Evolutionary conservation across 2,329 filamentous ascomycete genomes (phyloP).

Genomic region (Exophiala sideris): DNA sequence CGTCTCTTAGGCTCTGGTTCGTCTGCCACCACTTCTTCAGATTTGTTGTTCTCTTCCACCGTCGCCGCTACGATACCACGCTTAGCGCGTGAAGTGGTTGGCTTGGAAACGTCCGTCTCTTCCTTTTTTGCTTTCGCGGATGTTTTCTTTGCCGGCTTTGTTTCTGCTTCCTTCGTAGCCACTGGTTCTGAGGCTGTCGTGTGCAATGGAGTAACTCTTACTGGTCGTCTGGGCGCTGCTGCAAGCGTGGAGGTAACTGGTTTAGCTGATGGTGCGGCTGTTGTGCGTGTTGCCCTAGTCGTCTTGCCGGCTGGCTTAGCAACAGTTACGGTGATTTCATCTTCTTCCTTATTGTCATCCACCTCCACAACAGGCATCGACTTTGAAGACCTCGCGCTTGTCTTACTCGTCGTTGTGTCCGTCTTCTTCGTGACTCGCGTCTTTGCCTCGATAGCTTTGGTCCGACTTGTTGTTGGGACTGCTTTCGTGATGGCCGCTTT

Average conservation of each 20-base stretch:
- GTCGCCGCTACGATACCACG: slow-evolving; percentile 6
- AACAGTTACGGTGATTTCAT: slow-evolving; percentile 1
- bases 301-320: slow-evolving; percentile 3
- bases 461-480: slow-evolving; percentile 20
- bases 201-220: slow-evolving; percentile 27
- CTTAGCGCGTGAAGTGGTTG: slow-evolving; percentile 15
- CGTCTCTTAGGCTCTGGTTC: slow-evolving; percentile 17
- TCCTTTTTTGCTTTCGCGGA: slow-evolving; percentile 19
- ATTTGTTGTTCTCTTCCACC: slow-evolving; percentile 7
- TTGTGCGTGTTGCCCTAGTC: slow-evolving; percentile 8
- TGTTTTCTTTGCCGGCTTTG: slow-evolving; percentile 15
- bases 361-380: background rate
- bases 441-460: slow-evolving; percentile 25
- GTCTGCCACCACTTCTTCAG: background rate
- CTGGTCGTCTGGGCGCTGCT: slow-evolving; percentile 27
- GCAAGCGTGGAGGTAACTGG: slow-evolving; percentile 13
- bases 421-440: slow-evolving; percentile 22
- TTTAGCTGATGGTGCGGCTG: slow-evolving; percentile 1
- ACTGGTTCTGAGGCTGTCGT: slow-evolving; percentile 5
- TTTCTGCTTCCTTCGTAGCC: slow-evolving; percentile 4
- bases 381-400: slow-evolving; percentile 2
- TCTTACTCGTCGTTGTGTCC: slow-evolving; percentile 4
- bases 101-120: slow-evolving; percentile 6
- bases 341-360: slow-evolving; percentile 4
- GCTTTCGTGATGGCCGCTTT: slow-evolving; percentile 7